Base-by-base conservation (phyloP, 1,284 basidiomycete species). In the Ganoderma lingzhi region DNA sequence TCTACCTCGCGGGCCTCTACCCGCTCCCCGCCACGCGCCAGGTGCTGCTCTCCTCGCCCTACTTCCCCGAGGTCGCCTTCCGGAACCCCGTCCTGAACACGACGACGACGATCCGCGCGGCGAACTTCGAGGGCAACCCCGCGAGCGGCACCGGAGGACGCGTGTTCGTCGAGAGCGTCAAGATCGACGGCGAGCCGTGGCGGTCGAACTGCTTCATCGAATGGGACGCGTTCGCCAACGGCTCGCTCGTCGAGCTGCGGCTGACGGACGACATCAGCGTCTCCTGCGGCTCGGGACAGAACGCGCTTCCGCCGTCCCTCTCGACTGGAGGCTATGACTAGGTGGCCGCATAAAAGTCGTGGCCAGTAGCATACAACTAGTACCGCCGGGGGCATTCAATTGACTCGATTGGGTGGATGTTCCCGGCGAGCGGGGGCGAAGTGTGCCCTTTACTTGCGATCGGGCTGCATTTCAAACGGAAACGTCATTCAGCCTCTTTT, bases 21-120 rank as follows among this genome's bases (percentile, higher is more conserved):
- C 89, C 89, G 0, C 77, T 90, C 2, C 89, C 90, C 0, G 87
- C 87, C n/a, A 90, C 89, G 2, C 80, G 81, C 32, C 89, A 90
- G 72, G 81, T 86, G 74, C 82, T 91, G 1, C 82, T 91, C 9
- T 87, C 87, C 8, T 90, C 89, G 3, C 88, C 90, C 0, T 89
- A 83, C 79, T 91, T 91, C 82, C 86, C 83, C 0, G 77, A 84
- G 69, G 83, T 90, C 61, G 87, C 88, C 0, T 88, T 90, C 80
- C 85, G 81, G 75, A 91, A 90, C 76, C 88, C 88, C 0, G 67
- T 84, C 1, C 84, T 87, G 76, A 86, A 87, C 53, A 84, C 81
- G 2, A 90, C 87, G 0, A 90, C 89, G 0, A 88, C 83, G 0
- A 88, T 91, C 74, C 79, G 80, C 37, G 80, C 84, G 1, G 81